Evolutionary conservation across 2,329 filamentous ascomycete species (phyloP).

Genomic region (Diplodia corticola): DNA sequence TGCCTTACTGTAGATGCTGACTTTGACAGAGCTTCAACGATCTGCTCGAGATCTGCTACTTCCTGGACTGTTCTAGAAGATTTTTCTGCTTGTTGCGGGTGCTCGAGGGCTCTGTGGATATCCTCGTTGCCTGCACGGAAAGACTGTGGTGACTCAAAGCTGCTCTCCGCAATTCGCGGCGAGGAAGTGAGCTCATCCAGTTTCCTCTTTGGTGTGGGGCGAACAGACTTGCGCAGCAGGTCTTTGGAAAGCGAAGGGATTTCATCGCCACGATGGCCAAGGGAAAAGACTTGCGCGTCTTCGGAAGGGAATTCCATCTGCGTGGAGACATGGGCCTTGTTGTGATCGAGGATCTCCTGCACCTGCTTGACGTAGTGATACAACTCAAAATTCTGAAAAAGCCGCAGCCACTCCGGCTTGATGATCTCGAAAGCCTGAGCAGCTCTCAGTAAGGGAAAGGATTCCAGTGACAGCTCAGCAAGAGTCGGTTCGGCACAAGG

Average conservation of each 20-base stretch:
- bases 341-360: constrained; percentile 43
- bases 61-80: background rate
- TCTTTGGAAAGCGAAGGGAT: background rate
- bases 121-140: background rate
- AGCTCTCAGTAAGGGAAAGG: constrained; percentile 36
- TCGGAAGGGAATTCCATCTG: background rate
- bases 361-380: constrained; percentile 46
- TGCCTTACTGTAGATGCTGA: background rate
- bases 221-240: background rate
- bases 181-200: background rate
- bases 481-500: constrained; percentile 36
- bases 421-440: constrained; percentile 43
- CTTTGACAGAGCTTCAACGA: background rate
- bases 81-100: background rate
- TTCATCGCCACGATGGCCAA: background rate
- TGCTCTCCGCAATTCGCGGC: background rate
- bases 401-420: constrained; percentile 49
- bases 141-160: too few relatives aligned
- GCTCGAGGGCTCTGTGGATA: too few relatives aligned
- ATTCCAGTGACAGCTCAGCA: background rate
- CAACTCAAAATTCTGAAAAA: constrained; percentile 53
- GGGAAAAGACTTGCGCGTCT: background rate
- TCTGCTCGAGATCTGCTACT: background rate
- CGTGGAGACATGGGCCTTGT: background rate
- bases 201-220: background rate